Evolutionary conservation across 345 rosid genomes (phyloP).

Genomic region (Ailanthus altissimus): DNA sequence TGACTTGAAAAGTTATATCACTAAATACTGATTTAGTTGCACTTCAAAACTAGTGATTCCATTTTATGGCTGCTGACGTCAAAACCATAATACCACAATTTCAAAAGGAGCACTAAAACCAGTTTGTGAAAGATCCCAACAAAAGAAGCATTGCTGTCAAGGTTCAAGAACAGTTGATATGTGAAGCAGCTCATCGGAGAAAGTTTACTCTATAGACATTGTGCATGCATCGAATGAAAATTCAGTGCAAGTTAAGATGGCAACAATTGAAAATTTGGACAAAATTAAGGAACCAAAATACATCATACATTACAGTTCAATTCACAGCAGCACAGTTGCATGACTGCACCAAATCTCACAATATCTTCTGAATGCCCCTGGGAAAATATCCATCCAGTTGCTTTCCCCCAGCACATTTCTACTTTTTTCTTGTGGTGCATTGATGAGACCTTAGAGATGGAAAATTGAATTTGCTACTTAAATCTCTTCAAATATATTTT

Average conservation of each 20-base stretch:
- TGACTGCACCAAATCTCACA: neutral
- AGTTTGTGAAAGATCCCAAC: too few species aligned
- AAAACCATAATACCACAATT: too few species aligned
- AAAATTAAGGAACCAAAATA: neutral
- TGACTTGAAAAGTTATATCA: too few species aligned
- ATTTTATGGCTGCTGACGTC: too few species aligned
- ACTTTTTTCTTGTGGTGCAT: neutral
- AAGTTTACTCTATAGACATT: neutral
- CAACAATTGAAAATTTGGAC: neutral
- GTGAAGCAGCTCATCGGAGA: neutral
- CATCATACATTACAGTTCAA: neutral
- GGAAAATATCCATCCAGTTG: neutral
- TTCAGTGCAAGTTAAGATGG: too few species aligned
- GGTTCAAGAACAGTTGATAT: neutral
- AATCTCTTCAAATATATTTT: slow-evolving; percentile 45
- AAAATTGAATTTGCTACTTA: slow-evolving; percentile 20
- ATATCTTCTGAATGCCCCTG: neutral
- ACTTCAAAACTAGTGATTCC: too few species aligned
- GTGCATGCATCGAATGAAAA: neutral
- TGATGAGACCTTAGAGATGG: neutral
- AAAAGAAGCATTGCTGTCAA: too few species aligned
- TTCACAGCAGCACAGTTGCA: neutral
- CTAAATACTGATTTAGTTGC: too few species aligned
- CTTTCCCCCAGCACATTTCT: neutral
- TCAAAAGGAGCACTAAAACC: too few species aligned